A percentile compares a stretch with the other conserved stretches of the same genome.
These are phyloP conservation scores for Coccomyxa sp. DNA, from an alignment of 139 green algal species.

Conservation along the genomic window DNA sequence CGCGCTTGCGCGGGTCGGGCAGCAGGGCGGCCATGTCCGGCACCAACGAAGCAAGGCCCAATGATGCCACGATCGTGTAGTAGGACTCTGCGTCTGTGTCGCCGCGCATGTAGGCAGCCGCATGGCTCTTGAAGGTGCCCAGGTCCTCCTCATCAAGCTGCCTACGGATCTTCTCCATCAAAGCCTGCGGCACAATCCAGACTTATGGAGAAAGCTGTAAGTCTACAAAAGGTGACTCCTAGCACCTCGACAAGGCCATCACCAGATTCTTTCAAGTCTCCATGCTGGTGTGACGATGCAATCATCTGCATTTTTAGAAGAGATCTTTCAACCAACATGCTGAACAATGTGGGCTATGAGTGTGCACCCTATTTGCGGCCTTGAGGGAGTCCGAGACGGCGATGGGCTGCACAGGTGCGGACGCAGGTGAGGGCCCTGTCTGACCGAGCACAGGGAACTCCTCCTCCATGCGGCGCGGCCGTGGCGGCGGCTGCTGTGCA, in stretches of 20 bases:
- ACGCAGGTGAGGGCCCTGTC: not conserved
- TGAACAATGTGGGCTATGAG: too few species aligned
- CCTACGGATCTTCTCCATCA: constrained; percentile 57
- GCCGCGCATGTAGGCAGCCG: constrained; percentile 41
- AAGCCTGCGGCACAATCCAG: constrained; percentile 18
- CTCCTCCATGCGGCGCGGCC: not conserved
- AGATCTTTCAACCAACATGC: too few species aligned
- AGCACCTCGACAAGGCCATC: not conserved
- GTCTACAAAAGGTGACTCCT: not conserved
- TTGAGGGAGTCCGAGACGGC: constrained; percentile 57
- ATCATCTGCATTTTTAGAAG: too few species aligned
- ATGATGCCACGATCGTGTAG: constrained; percentile 32
- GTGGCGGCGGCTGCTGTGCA: not conserved
- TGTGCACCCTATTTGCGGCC: constrained; percentile 45
- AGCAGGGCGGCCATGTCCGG: constrained; percentile 66
- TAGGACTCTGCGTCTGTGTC: constrained; percentile 28
- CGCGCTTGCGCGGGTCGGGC: constrained; percentile 25
- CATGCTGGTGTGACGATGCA: too few species aligned
- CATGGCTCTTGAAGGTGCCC: constrained; percentile 42
- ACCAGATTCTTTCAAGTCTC: too few species aligned
- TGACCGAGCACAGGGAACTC: constrained; percentile 12
- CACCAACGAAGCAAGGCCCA: constrained; percentile 54
- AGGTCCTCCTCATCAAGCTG: constrained; percentile 47
- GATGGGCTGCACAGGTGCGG: not conserved
- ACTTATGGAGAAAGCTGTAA: not conserved